Percentiles rank a stretch among this genome's conserved stretches.
phyloP scores from a whole-genome alignment of 306 rosid genomes.

The Senna tora region DNA sequence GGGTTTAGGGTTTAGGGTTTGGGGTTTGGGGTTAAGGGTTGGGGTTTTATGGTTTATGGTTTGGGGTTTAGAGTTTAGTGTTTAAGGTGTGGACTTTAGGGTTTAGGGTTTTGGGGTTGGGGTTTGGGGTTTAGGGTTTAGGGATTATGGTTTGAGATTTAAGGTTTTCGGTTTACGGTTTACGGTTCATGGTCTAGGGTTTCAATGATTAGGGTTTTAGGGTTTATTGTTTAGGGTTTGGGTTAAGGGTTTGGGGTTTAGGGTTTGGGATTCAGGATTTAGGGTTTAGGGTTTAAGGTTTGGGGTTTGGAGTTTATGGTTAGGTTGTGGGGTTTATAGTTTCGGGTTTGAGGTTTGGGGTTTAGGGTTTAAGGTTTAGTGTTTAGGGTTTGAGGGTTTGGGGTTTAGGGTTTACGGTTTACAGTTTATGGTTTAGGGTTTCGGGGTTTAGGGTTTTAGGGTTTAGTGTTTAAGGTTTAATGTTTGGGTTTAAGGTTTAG shows the following conservation, averaged over 20 bases:
- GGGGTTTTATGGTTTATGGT: too few relatives aligned
- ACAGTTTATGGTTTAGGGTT: slow-evolving; percentile 18
- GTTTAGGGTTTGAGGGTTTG: too few relatives aligned
- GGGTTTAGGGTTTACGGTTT: too few relatives aligned
- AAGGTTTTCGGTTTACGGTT: slow-evolving; percentile 5
- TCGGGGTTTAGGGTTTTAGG: slow-evolving; percentile 15
- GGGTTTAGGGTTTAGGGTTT: slow-evolving; percentile 31
- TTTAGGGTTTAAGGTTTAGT: too few relatives aligned
- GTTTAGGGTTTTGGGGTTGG: slow-evolving; percentile 4
- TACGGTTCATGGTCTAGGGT: neutral
- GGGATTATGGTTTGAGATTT: too few relatives aligned
- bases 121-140: too few relatives aligned
- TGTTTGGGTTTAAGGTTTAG: slow-evolving; percentile 18
- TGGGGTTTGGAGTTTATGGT: slow-evolving; percentile 7
- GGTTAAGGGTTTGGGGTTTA: too few relatives aligned
- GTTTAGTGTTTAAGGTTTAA: slow-evolving; percentile 7
- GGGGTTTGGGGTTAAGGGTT: too few relatives aligned
- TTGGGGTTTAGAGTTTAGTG: slow-evolving; percentile 33
- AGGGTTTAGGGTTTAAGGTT: slow-evolving; percentile 6
- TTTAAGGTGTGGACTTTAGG: slow-evolving; percentile 10
- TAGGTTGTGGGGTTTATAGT: slow-evolving; percentile 13
- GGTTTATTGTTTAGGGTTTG: too few relatives aligned
- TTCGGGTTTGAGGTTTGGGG: slow-evolving; percentile 17
- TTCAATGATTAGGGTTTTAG: too few relatives aligned
- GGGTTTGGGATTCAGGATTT: too few relatives aligned